These are phyloP conservation scores for Hymenotorrendiella dingleyae DNA, from an alignment of 2,329 filamentous ascomycete genomes.

Conservation along the genomic window DNA sequence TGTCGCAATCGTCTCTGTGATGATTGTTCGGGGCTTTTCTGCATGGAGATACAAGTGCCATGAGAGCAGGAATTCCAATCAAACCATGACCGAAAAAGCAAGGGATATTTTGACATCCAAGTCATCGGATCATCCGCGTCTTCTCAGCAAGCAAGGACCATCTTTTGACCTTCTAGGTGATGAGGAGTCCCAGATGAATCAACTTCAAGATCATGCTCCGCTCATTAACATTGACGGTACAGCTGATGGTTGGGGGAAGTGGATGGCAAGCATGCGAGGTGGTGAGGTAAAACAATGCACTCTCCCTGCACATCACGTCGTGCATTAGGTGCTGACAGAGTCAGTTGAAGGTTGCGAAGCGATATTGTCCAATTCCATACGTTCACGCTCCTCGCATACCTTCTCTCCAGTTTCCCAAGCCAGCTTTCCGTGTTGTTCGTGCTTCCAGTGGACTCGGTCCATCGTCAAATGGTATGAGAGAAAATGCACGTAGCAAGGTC, in stretches of 20 bases:
- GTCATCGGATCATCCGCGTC: neutral
- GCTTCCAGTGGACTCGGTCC: constrained; percentile 13
- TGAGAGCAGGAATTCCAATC: too few relatives aligned
- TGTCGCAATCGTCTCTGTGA: neutral
- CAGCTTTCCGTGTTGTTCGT: constrained; percentile 16
- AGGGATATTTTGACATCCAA: neutral
- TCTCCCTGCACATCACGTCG: neutral
- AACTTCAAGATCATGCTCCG: neutral
- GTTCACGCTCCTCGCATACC: constrained; percentile 13
- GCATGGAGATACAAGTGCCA: too few relatives aligned
- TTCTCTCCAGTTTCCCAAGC: constrained; percentile 17
- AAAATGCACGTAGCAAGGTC: neutral
- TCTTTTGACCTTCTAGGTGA: neutral
- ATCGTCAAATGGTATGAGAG: neutral
- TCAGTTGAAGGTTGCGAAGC: neutral
- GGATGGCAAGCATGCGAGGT: constrained; percentile 2
- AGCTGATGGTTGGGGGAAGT: constrained; percentile 14
- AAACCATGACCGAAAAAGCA: neutral
- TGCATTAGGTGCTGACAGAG: neutral
- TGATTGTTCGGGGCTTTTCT: neutral
- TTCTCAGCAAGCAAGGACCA: neutral
- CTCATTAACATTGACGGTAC: constrained; percentile 11
- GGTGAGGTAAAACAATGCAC: neutral
- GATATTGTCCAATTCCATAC: constrained; percentile 3
- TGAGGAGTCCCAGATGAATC: constrained; percentile 5